A percentile compares a stretch with the other conserved stretches of the same genome.
These are phyloP conservation scores for Cutaneotrichosporon sp. DNA, from an alignment of 1,284 basidiomycete genomes.

Conservation along the genomic window DNA sequence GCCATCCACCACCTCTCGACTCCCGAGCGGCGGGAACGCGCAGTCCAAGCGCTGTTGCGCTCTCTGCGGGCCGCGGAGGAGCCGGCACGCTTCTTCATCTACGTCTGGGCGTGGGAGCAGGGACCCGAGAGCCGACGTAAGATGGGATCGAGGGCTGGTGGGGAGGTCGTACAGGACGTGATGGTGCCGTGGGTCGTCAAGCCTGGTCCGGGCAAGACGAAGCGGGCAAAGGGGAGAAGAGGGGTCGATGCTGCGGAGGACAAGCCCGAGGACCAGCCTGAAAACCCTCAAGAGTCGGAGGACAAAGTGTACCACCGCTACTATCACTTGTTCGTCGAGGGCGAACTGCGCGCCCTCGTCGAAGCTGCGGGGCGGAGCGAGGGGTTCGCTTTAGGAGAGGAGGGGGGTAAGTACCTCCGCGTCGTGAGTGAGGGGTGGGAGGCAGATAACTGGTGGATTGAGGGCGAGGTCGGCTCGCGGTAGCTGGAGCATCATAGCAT, in stretches of 20 bases:
- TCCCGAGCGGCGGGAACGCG: constrained; percentile 64
- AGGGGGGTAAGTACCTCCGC: constrained; percentile 57
- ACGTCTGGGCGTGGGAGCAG: constrained; percentile 99
- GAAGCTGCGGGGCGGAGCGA: constrained; percentile 63
- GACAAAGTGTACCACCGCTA: constrained; percentile 71
- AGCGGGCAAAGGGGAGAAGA: neutral
- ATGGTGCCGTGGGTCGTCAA: constrained; percentile 68
- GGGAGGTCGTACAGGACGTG: constrained; percentile 60
- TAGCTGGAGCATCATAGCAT: neutral
- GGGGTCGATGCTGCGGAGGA: constrained; percentile 4
- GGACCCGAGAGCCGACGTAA: constrained; percentile 72
- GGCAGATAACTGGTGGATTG: constrained; percentile 55
- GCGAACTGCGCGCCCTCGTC: constrained; percentile 69
- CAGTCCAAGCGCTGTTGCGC: constrained; percentile 70
- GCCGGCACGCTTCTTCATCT: constrained; percentile 79
- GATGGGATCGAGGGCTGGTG: constrained; percentile 54
- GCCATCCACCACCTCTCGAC: constrained; percentile 93
- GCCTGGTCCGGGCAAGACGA: constrained; percentile 21
- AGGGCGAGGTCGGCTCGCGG: constrained; percentile 43
- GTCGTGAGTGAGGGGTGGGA: constrained; percentile 80
- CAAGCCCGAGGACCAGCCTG: neutral
- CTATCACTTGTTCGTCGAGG: constrained; percentile 86
- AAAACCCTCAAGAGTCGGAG: constrained; percentile 10
- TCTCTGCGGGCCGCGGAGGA: constrained; percentile 59
- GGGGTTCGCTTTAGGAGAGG: constrained; percentile 52